Conservation (phyloP, 2,329 filamentous ascomycete species). For the Colletotrichum incanum region DNA sequence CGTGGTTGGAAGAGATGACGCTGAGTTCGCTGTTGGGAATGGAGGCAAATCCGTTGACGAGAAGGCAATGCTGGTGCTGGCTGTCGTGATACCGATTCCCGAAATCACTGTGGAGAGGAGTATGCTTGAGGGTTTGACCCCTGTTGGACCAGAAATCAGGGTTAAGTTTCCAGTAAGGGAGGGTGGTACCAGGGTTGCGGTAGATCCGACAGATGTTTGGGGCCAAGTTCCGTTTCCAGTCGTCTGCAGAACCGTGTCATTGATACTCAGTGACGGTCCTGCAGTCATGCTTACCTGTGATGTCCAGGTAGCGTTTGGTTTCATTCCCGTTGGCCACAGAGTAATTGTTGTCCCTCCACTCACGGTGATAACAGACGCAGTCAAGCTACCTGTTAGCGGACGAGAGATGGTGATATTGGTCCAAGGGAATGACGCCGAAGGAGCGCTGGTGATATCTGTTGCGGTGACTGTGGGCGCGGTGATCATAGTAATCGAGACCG, state of each 20-base stretch:
- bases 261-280: not conserved
- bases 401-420: constrained; percentile 6
- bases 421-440: constrained; percentile 19
- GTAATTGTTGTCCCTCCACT: constrained; percentile 7
- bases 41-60: not conserved
- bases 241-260: constrained; percentile 13
- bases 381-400: not conserved
- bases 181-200: not conserved
- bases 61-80: not conserved
- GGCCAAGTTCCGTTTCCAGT: not conserved
- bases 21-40: constrained; percentile 17
- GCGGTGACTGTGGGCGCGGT: not conserved
- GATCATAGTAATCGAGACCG: constrained; percentile 21
- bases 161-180: constrained; percentile 16
- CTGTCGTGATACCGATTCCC: not conserved
- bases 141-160: not conserved
- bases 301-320: constrained; percentile 2
- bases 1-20: not conserved
- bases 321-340: not conserved
- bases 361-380: not conserved
- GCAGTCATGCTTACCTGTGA: not conserved
- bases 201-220: not conserved
- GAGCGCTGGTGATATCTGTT: not conserved
- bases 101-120: constrained; percentile 3
- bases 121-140: not conserved